A percentile compares a stretch with the other conserved stretches of the same genome.
Evolutionary conservation across 768 basidiomycete genomes (phyloP).

Genomic region (Coprinopsis strossmayeri): DNA sequence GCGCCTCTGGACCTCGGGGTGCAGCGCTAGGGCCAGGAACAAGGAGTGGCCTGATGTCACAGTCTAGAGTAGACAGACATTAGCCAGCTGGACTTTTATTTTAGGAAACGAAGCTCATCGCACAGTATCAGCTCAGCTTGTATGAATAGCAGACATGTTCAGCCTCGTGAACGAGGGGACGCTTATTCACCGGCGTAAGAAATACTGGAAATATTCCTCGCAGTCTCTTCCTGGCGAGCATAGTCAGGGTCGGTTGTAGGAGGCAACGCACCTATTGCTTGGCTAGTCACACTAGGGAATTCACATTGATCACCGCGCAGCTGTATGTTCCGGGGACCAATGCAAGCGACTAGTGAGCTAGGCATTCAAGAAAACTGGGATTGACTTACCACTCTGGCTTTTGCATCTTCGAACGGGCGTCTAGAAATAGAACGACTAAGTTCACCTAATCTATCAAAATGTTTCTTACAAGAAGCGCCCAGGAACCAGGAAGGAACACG

Average conservation of each 20-base stretch:
- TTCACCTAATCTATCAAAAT: conserved; percentile 13
- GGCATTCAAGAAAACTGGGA: neutral
- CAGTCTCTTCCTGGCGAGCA: neutral
- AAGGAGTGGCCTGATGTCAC: neutral
- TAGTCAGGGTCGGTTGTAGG: no score
- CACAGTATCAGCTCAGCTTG: neutral
- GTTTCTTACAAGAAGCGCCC: conserved; percentile 55
- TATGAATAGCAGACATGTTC: neutral
- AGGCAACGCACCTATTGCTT: neutral
- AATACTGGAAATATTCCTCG: neutral
- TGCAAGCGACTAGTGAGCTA: neutral
- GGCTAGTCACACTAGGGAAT: neutral
- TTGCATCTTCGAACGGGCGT: neutral
- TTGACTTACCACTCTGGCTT: neutral
- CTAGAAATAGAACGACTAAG: neutral
- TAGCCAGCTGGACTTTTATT: neutral
- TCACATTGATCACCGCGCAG: neutral
- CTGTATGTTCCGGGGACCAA: neutral
- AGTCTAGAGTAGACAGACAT: neutral
- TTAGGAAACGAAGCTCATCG: neutral
- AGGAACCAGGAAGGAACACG: conserved; percentile 25
- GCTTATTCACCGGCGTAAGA: neutral
- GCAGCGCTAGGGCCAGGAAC: conserved; percentile 8
- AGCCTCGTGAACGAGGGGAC: neutral
- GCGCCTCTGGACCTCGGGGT: conserved; percentile 11